Evolutionary conservation across 805 yeast genomes (phyloP), one percentile per base, ranked within the genome.

Genomic region (Scheffersomyces lignosus): DNA sequence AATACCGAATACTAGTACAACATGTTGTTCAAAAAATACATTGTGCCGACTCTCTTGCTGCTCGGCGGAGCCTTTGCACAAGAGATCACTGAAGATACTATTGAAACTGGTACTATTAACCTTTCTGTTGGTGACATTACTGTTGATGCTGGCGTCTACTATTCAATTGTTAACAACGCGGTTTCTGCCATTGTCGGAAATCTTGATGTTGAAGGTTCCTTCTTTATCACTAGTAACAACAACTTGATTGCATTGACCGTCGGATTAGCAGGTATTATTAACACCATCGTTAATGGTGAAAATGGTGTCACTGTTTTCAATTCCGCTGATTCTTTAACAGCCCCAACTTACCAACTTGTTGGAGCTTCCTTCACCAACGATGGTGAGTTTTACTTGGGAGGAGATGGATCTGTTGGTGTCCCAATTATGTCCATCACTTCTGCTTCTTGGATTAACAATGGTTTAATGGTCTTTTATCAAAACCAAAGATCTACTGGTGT

Each of bases 391-490:
- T 44, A 20, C 28, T 37, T 44, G 5, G 45, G 42, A 14, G 48
- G 34, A 5, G 37, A 44, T 18, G 45, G 45, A 15, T 29, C 41
- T 2, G 14, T 35, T 7, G 45, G 43, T 7, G 14, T 29, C n/a
- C 48, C 48, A 2, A 29, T 38, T 12, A 44, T 41, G 45, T 13
- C 45, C 4, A 30, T 44, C 22, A 38, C 41, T 12, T 29, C 48
- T 12, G 25, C 23, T 5, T 27, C 26, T 3, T 44, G 34, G 27
- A 38, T 37, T 7, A 55, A 57, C 44, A 41, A 46, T 7, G 60
- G 60, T 37, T 24, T 48, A 3, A 45, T 58, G 29, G 43, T 40
- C 25, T 56, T 55, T 40, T 40, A 38, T 33, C 60, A 58, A 38
- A 38, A 40, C 8, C 28, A 33, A n/a, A 52, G 58, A 40, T 42